These are phyloP conservation scores for Candolleomyces aberdarensis DNA, from an alignment of 768 basidiomycete species.

Conservation along the genomic window DNA sequence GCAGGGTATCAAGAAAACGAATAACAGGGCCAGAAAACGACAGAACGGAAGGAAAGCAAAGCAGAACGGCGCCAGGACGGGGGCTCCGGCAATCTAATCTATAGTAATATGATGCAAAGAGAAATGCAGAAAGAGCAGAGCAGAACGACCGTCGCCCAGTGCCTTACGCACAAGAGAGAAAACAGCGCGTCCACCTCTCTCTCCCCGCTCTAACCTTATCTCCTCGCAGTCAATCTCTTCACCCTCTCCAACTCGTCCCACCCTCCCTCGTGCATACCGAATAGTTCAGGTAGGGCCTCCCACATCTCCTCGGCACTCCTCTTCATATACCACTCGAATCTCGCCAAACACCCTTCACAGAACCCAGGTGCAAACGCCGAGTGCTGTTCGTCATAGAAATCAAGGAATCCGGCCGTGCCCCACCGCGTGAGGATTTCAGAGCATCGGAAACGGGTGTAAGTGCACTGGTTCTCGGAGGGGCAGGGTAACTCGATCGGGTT, in stretches of 20 bases:
- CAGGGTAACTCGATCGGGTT: conserved; percentile 10
- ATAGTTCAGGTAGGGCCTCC: conserved; percentile 28
- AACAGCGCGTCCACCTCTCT: too few species aligned
- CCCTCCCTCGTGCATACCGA: conserved; percentile 17
- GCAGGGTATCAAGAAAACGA: too few species aligned
- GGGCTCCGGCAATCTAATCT: too few species aligned
- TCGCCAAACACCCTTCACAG: conserved; percentile 18
- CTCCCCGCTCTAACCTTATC: neutral
- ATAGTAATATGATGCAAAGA: too few species aligned
- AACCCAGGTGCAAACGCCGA: conserved; percentile 18
- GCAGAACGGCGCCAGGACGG: too few species aligned
- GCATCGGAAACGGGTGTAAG: conserved; percentile 16
- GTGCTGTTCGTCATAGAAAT: conserved; percentile 29
- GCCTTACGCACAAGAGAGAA: too few species aligned
- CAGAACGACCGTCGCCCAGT: too few species aligned
- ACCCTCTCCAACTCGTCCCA: conserved; percentile 26
- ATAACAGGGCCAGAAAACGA: too few species aligned
- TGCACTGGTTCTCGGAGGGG: conserved; percentile 15
- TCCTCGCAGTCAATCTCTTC: conserved; percentile 5
- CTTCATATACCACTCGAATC: conserved; percentile 17
- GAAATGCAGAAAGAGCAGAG: too few species aligned
- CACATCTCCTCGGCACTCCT: conserved; percentile 26
- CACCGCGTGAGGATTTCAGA: conserved; percentile 24
- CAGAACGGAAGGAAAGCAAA: too few species aligned
- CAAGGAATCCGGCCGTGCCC: conserved; percentile 29